These are phyloP conservation scores for Trichothecium roseum DNA, from an alignment of 2,329 filamentous ascomycete species.

Conservation along the genomic window DNA sequence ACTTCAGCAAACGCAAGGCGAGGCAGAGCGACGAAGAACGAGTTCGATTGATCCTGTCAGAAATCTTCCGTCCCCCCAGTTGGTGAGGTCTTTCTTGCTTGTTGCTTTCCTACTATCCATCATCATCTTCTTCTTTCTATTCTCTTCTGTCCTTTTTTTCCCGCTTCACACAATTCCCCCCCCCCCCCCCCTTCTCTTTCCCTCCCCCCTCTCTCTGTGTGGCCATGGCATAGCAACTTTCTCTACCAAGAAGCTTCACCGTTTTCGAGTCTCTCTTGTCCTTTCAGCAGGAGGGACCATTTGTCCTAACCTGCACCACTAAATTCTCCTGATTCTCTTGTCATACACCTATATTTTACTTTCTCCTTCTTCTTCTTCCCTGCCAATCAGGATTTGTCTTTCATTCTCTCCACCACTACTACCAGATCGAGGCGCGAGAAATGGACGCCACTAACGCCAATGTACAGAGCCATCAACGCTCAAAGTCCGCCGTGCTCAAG, in stretches of 20 bases:
- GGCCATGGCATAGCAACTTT: too few relatives aligned
- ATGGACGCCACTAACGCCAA: too few relatives aligned
- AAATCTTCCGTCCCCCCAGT: not conserved
- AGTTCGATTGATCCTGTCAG: too few relatives aligned
- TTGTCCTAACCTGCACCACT: too few relatives aligned
- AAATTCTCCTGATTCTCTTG: not conserved
- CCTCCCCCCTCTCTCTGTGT: too few relatives aligned
- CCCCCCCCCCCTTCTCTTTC: not conserved
- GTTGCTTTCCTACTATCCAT: conserved; percentile 1
- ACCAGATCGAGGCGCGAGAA: too few relatives aligned
- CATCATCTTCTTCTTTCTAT: conserved; percentile 2
- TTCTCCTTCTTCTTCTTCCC: conserved; percentile 1
- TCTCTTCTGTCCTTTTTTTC: not conserved
- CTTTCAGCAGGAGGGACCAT: too few relatives aligned
- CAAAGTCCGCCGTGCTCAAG: conserved; percentile 38
- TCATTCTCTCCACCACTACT: too few relatives aligned
- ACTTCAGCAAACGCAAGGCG: too few relatives aligned
- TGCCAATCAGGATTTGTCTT: not conserved
- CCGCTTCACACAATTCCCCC: conserved; percentile 1
- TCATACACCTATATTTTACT: not conserved
- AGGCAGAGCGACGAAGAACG: too few relatives aligned
- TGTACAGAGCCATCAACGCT: conserved; percentile 22
- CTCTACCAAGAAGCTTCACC: too few relatives aligned
- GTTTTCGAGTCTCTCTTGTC: too few relatives aligned
- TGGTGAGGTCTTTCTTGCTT: conserved; percentile 3